A percentile compares a stretch with the other conserved stretches of the same genome.
phyloP scores from a whole-genome alignment of 257 asterid species.

The Mentha longifolia region DNA sequence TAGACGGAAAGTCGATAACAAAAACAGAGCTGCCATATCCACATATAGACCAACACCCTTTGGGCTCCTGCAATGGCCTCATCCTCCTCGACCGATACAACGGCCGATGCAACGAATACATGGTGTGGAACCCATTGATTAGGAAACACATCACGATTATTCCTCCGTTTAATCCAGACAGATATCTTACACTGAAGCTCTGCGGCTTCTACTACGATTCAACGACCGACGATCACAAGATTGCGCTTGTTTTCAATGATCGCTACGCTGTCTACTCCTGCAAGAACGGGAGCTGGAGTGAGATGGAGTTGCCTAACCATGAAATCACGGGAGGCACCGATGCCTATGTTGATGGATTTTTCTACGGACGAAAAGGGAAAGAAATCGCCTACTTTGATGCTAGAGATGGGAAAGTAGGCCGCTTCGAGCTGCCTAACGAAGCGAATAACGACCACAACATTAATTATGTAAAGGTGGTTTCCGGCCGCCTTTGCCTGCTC shows the following conservation, averaged over 20 bases:
- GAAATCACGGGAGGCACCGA: too few relatives aligned
- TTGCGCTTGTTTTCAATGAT: background rate
- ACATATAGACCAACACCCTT: background rate
- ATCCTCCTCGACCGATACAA: background rate
- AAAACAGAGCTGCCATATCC: too few relatives aligned
- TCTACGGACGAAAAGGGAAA: background rate
- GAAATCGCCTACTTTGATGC: background rate
- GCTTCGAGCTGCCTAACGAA: background rate
- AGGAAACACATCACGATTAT: background rate
- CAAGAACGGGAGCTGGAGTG: background rate
- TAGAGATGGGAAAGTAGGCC: background rate
- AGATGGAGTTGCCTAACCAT: too few relatives aligned
- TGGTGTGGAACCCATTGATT: background rate
- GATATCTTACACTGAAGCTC: too few relatives aligned
- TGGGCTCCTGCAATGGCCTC: background rate
- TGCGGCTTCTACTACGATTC: background rate
- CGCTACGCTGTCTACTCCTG: background rate
- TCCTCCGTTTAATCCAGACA: background rate
- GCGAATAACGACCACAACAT: background rate
- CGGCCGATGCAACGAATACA: background rate
- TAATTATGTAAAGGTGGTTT: background rate
- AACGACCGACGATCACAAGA: background rate
- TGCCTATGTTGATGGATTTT: background rate
- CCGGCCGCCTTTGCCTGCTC: background rate
- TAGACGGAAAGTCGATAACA: too few relatives aligned